These are phyloP conservation scores for Candida pseudofarinosa DNA, from an alignment of 805 yeast genomes.

Conservation along the genomic window DNA sequence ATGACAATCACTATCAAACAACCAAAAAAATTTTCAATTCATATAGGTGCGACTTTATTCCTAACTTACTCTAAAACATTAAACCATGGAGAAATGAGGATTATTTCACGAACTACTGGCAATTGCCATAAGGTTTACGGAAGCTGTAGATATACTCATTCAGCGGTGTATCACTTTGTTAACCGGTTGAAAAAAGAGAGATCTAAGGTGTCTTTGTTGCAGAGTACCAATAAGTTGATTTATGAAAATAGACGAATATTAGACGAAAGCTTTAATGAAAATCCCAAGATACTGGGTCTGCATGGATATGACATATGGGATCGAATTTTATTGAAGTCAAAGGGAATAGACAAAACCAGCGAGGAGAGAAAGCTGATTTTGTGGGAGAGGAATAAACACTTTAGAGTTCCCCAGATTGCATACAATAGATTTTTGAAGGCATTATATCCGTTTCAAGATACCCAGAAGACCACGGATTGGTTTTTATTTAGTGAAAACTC, in stretches of 20 bases:
- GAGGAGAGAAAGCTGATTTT: background rate
- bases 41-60: background rate
- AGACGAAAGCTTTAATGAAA: background rate
- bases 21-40: background rate
- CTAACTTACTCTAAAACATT: background rate
- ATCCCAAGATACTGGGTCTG: background rate
- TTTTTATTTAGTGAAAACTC: constrained; percentile 5
- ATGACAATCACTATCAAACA: background rate
- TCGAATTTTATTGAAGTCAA: background rate
- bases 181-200: background rate
- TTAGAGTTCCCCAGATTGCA: constrained; percentile 3
- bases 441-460: constrained; percentile 15
- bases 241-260: background rate
- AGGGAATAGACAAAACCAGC: background rate
- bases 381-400: background rate
- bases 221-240: background rate
- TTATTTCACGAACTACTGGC: background rate
- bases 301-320: background rate
- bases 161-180: background rate
- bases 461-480: constrained; percentile 1
- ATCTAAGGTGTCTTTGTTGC: background rate
- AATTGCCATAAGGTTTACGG: background rate
- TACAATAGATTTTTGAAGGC: constrained; percentile 12
- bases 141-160: background rate
- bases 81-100: background rate